Conservation (phyloP, 176 grass and related monocot species). For the Aegilops bicornis region DNA sequence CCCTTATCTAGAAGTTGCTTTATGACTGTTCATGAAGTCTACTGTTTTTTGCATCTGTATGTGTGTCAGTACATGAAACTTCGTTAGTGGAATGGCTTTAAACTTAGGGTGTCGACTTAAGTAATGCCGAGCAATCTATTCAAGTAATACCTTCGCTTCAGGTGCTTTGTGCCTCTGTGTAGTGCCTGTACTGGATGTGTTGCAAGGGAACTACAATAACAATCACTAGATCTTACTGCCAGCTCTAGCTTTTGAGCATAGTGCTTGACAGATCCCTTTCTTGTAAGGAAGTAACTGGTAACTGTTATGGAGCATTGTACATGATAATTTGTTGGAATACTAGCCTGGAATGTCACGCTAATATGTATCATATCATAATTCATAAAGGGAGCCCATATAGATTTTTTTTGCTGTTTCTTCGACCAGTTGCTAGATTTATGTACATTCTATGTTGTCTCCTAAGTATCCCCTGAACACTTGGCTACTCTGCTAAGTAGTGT, state of each 20-base stretch:
- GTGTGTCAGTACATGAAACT: not conserved
- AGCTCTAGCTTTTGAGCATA: not conserved
- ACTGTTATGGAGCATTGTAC: not conserved
- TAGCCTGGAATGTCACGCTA: not conserved
- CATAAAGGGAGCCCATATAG: not conserved
- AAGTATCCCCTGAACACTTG: not conserved
- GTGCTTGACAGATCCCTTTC: not conserved
- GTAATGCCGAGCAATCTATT: not conserved
- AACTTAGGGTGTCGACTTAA: not conserved
- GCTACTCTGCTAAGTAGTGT: slow-evolving; percentile 2
- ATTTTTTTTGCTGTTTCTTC: not conserved
- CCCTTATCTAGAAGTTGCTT: not conserved
- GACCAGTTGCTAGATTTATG: not conserved
- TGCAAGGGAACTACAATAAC: not conserved
- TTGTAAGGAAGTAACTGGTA: not conserved
- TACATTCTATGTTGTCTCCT: not conserved
- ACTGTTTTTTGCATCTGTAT: not conserved
- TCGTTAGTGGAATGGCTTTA: not conserved
- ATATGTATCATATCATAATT: not conserved
- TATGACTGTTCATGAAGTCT: not conserved
- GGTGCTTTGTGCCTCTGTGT: not conserved
- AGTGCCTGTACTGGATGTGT: not conserved
- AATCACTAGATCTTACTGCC: not conserved
- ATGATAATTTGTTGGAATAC: not conserved
- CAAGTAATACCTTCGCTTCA: not conserved